Evolutionary conservation across 2,329 filamentous ascomycete genomes (phyloP).

Genomic region (Ophiostoma sp.): DNA sequence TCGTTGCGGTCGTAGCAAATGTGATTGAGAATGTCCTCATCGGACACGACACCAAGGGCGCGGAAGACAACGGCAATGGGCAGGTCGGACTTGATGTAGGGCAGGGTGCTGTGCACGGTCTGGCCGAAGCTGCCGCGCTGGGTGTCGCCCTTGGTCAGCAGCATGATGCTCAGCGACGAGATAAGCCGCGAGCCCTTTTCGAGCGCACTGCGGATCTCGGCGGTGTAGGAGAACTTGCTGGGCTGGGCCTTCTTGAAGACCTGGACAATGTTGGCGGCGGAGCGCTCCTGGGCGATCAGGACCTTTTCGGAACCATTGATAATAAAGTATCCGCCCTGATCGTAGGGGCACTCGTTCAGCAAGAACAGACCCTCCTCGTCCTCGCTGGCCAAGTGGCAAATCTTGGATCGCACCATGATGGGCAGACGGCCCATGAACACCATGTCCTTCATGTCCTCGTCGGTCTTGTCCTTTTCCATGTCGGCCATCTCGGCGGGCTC

Average conservation of each 20-base stretch:
- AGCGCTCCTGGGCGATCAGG: conserved; percentile 94
- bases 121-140: conserved; percentile 80
- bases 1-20: conserved; percentile 96
- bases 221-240: conserved; percentile 89
- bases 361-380: conserved; percentile 83
- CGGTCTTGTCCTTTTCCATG: conserved; percentile 51
- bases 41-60: conserved; percentile 91
- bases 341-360: conserved; percentile 95
- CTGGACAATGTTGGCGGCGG: conserved; percentile 97
- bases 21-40: conserved; percentile 96
- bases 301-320: conserved; percentile 99
- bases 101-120: conserved; percentile 85
- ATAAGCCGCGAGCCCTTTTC: conserved; percentile 96
- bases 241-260: conserved; percentile 97
- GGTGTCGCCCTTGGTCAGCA: conserved; percentile 80
- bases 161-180: conserved; percentile 86
- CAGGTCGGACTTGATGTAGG: conserved; percentile 91
- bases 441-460: conserved; percentile 64
- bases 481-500: conserved; percentile 57
- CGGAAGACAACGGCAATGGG: conserved; percentile 95
- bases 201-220: conserved; percentile 92
- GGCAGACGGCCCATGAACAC: conserved; percentile 95
- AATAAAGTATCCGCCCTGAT: conserved; percentile 97
- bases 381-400: conserved; percentile 83
- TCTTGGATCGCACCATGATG: conserved; percentile 97